These are phyloP conservation scores for Echinosophora koreensis DNA, from an alignment of 306 rosid genomes.

Conservation along the genomic window DNA sequence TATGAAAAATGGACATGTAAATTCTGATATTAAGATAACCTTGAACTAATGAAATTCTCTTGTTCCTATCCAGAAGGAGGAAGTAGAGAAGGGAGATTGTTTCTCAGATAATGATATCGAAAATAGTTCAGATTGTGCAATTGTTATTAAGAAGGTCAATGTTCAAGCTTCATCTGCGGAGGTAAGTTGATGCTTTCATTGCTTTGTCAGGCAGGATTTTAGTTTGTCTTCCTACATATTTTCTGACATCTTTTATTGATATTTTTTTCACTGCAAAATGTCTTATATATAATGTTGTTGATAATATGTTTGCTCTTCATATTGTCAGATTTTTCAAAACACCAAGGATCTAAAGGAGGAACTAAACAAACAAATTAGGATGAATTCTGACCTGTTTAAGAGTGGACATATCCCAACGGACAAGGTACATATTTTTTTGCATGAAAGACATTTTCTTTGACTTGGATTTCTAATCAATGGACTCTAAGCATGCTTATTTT, in stretches of 20 bases:
- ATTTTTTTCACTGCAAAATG: not conserved
- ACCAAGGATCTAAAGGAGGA: conserved; percentile 53
- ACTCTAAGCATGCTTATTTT: not conserved
- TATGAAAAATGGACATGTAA: not conserved
- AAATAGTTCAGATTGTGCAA: conserved; percentile 30
- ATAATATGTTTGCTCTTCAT: not conserved
- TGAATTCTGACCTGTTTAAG: conserved; percentile 48
- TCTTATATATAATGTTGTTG: not conserved
- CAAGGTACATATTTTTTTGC: conserved; percentile 26
- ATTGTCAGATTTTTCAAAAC: conserved; percentile 55
- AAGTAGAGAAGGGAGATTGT: conserved; percentile 37
- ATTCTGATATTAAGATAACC: not conserved
- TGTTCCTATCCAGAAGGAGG: conserved; percentile 34
- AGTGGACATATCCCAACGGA: conserved; percentile 40
- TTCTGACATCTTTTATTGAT: not conserved
- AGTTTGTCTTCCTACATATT: not conserved
- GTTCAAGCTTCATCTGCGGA: not conserved
- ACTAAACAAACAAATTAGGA: conserved; percentile 22
- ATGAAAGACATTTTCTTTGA: not conserved
- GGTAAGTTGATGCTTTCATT: conserved; percentile 29
- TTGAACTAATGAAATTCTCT: not conserved
- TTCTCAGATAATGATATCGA: not conserved
- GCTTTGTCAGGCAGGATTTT: not conserved
- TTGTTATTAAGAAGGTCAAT: not conserved
- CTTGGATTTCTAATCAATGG: not conserved